Evolutionary conservation across 2,329 filamentous ascomycete species (phyloP).

Genomic region (Stemphylium beticola): DNA sequence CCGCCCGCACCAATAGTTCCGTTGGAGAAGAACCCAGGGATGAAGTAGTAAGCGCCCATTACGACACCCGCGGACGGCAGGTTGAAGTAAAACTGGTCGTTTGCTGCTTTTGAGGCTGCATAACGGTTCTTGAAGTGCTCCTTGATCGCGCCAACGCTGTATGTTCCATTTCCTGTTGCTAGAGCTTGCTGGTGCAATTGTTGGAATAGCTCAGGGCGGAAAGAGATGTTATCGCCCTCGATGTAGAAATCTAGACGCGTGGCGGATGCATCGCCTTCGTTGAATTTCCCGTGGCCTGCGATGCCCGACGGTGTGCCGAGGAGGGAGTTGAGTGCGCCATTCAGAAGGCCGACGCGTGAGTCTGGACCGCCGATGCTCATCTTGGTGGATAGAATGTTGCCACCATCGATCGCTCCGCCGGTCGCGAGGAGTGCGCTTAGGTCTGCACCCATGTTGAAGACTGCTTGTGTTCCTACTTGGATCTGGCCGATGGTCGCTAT

Average conservation of each 20-base stretch:
- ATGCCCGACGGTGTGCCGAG: slow-evolving; percentile 36
- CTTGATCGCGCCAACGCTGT: slow-evolving; percentile 24
- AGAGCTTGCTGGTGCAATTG: slow-evolving; percentile 28
- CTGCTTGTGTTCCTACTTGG: slow-evolving; percentile 37
- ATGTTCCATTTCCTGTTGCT: slow-evolving; percentile 24
- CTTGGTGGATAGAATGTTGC: slow-evolving; percentile 25
- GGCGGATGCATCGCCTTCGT: slow-evolving; percentile 45
- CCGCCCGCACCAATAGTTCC: slow-evolving; percentile 30
- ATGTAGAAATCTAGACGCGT: slow-evolving; percentile 34
- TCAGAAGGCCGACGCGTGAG: slow-evolving; percentile 25
- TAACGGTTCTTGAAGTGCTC: slow-evolving; percentile 31
- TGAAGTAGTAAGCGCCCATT: slow-evolving; percentile 32
- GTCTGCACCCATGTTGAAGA: slow-evolving; percentile 50
- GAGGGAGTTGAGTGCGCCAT: slow-evolving; percentile 38
- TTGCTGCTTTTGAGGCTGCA: slow-evolving; percentile 21
- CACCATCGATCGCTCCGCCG: slow-evolving; percentile 24
- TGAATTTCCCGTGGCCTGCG: slow-evolving; percentile 29
- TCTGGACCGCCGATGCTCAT: slow-evolving; percentile 29
- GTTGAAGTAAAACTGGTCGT: slow-evolving; percentile 30
- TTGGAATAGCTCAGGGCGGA: slow-evolving; percentile 32
- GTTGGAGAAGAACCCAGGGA: slow-evolving; percentile 30
- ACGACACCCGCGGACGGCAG: slow-evolving; percentile 22
- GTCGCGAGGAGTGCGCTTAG: slow-evolving; percentile 34
- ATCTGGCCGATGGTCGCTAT: slow-evolving; percentile 45
- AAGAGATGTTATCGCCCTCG: slow-evolving; percentile 40